A percentile compares a stretch with the other conserved stretches of the same genome.
Conservation (phyloP, 495 filamentous ascomycete species). For the Penicillium chermesinum region DNA sequence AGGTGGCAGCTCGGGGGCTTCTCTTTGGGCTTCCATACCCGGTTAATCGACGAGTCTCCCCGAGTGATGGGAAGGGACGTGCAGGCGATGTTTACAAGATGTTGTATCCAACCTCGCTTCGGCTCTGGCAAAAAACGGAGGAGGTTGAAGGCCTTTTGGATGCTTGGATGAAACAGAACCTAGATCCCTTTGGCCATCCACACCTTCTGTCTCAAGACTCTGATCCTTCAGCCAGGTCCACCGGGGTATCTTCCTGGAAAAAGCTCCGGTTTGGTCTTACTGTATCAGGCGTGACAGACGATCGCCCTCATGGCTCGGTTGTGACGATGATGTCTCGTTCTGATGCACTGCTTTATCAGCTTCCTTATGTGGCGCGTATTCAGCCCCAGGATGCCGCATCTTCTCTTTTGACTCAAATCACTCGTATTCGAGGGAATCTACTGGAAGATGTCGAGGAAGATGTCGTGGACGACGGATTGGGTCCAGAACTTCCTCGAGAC, state of each 20-base stretch:
- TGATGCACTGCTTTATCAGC: conserved; percentile 73
- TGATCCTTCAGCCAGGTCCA: conserved; percentile 14
- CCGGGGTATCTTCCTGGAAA: conserved; percentile 35
- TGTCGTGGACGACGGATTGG: conserved; percentile 35
- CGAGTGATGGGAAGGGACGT: conserved; percentile 22
- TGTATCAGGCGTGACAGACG: neutral
- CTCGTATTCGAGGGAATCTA: conserved; percentile 49
- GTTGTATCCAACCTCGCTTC: conserved; percentile 77
- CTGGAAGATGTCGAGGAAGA: conserved; percentile 45
- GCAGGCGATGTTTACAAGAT: conserved; percentile 65
- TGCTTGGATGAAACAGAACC: conserved; percentile 50
- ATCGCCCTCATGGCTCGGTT: conserved; percentile 20
- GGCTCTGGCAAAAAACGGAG: conserved; percentile 71
- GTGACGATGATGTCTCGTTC: conserved; percentile 56
- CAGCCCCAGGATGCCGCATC: conserved; percentile 18
- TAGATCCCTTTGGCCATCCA: conserved; percentile 19
- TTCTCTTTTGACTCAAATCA: conserved; percentile 63
- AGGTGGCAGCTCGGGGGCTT: conserved; percentile 77
- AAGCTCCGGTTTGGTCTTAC: conserved; percentile 17
- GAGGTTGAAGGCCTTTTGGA: conserved; percentile 70
- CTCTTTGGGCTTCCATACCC: conserved; percentile 79
- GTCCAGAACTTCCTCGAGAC: neutral
- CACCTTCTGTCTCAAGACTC: conserved; percentile 9
- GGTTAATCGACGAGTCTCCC: conserved; percentile 58
- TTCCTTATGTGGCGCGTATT: conserved; percentile 79